Evolutionary conservation across 257 asterid genomes (phyloP), one percentile per base, ranked within the genome.

Genomic region (Coffea eugenioides): DNA sequence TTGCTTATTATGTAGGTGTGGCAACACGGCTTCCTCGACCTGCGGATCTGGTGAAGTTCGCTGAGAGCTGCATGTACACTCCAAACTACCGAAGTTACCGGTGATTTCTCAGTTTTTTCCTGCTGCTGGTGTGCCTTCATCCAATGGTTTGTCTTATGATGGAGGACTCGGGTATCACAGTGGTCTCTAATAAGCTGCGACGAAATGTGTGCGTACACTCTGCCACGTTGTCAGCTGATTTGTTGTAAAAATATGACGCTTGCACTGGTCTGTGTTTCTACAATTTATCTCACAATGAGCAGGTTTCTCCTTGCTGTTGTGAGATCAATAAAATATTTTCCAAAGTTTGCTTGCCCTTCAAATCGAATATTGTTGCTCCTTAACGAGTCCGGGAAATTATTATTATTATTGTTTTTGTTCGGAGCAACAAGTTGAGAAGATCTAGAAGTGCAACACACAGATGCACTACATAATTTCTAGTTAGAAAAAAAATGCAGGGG

Each of bases 61-160:
- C 98, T 20, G 97, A 93, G 82, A 93, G 99, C 90, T 95, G 99
- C 94, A 93, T 95, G 98, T 95, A 88, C 84, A 85, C 97, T 75
- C 97, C 99, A 14, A 87, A 84, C 69, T 95, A 93, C 88, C 86
- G 96, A 54, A 80, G 77, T 77, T 95, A 90, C 88, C 89, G 97
- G 3, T 95, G 80, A 92, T 80, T 71, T 48, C 36, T 61, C 14
- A 6, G 64, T 51, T 43, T 3, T 5, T 1, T 36, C 11, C 66
- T 62, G 46, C 61, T 5, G 54, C 71, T 14, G 61, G 27, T 21
- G 14, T 51, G 3, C 11, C 34, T 13, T 34, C 4, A 13, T 21
- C 59, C 59, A 71, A 45, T 8, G 20, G 39, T 59, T 43, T 12
- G 69, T 43, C 27, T 27, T 27, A 27, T 27, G 27, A 27, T 27